These are phyloP conservation scores for Xylaria telfairii DNA, from an alignment of 495 filamentous ascomycete genomes.

Conservation along the genomic window DNA sequence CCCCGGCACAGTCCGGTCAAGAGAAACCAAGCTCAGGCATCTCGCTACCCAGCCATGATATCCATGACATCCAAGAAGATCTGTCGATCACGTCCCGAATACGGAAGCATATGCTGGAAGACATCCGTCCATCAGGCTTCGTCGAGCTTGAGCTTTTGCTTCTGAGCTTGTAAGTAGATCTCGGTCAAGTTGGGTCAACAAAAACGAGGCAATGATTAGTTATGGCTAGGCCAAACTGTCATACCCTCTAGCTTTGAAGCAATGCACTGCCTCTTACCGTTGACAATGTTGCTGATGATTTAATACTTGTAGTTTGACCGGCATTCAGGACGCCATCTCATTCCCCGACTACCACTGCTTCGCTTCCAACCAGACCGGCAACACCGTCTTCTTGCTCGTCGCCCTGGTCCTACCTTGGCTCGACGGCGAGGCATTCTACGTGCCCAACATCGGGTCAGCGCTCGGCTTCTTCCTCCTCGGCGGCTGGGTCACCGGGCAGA, in stretches of 20 bases:
- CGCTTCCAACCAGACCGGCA: conserved; percentile 70
- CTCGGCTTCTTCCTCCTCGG: conserved; percentile 62
- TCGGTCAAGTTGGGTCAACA: neutral
- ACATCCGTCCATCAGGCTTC: conserved; percentile 44
- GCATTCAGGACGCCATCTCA: conserved; percentile 64
- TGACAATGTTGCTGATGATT: conserved; percentile 28
- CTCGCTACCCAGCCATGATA: neutral
- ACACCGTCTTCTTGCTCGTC: conserved; percentile 63
- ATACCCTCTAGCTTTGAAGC: neutral
- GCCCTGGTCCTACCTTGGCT: conserved; percentile 58
- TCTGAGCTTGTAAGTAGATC: conserved; percentile 48
- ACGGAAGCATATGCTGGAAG: conserved; percentile 46
- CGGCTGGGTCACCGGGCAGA: conserved; percentile 60
- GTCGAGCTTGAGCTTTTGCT: conserved; percentile 51
- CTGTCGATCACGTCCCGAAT: conserved; percentile 32
- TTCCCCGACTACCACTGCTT: conserved; percentile 70
- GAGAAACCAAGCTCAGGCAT: neutral
- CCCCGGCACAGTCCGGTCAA: neutral
- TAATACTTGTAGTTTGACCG: conserved; percentile 37
- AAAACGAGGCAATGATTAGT: neutral
- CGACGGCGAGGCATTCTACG: conserved; percentile 53
- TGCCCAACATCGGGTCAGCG: conserved; percentile 59
- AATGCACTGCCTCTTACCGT: neutral
- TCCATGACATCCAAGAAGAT: neutral
- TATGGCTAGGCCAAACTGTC: neutral